Percentiles rank a stretch among this genome's conserved stretches.
phyloP scores from a whole-genome alignment of 2,329 filamentous ascomycete genomes.

The Verticillium nonalfalfae region DNA sequence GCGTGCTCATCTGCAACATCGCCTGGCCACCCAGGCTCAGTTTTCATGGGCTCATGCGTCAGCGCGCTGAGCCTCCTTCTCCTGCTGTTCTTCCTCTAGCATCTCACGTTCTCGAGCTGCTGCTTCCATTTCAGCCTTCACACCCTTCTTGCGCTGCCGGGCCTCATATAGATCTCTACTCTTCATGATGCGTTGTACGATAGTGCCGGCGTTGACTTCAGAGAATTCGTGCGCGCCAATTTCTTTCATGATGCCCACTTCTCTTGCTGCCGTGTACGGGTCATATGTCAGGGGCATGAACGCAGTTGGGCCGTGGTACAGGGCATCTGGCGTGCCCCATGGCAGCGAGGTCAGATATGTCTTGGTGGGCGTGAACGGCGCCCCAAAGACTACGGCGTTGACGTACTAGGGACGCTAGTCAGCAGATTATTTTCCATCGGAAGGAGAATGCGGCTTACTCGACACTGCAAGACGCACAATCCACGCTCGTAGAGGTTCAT shows the following conservation, averaged over 20 bases:
- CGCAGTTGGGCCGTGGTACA: conserved; percentile 94
- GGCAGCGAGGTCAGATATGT: conserved; percentile 72
- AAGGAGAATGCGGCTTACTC: conserved; percentile 40
- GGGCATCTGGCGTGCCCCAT: conserved; percentile 65
- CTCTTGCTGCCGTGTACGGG: conserved; percentile 74
- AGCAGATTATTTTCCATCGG: background rate
- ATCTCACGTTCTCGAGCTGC: conserved; percentile 56
- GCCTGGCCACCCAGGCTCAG: background rate
- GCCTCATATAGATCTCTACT: conserved; percentile 86
- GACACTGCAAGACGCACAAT: conserved; percentile 91
- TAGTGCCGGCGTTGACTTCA: conserved; percentile 85
- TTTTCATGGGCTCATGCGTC: background rate
- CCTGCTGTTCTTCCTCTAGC: conserved; percentile 51
- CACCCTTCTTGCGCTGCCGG: conserved; percentile 80
- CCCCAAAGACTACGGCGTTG: conserved; percentile 80
- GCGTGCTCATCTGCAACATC: background rate
- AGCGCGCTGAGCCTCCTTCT: conserved; percentile 34
- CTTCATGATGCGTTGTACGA: conserved; percentile 84
- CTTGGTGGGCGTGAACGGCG: conserved; percentile 79
- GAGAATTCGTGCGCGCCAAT: conserved; percentile 73
- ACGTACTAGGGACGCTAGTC: conserved; percentile 56
- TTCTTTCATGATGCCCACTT: conserved; percentile 77
- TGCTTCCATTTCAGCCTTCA: conserved; percentile 74
- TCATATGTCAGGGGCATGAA: conserved; percentile 80
- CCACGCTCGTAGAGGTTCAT: conserved; percentile 99